Evolutionary conservation across 306 rosid species (phyloP).

Genomic region (Cicer cuneatum): DNA sequence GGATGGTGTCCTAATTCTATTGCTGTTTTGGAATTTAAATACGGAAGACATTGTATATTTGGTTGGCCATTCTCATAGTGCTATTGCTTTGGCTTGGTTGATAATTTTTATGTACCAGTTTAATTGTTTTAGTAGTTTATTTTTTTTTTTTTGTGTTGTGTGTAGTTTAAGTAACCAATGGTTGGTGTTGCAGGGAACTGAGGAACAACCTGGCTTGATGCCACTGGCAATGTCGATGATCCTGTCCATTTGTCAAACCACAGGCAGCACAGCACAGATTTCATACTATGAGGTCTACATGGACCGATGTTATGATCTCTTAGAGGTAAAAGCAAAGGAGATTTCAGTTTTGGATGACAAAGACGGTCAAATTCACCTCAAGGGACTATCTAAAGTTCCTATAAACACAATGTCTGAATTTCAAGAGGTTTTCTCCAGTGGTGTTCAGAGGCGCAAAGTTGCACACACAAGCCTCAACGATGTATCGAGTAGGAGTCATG

Average conservation of each 20-base stretch:
- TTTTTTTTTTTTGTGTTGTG: neutral
- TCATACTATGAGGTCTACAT: constrained; percentile 91
- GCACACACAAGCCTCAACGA: constrained; percentile 91
- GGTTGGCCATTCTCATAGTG: too few species aligned
- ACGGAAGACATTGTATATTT: too few species aligned
- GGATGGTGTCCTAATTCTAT: too few species aligned
- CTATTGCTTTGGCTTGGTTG: neutral
- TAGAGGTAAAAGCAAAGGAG: constrained; percentile 78
- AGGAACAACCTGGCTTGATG: constrained; percentile 81
- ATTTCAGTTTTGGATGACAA: constrained; percentile 80
- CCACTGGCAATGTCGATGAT: constrained; percentile 71
- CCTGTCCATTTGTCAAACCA: constrained; percentile 63
- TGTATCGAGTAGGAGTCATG: constrained; percentile 96
- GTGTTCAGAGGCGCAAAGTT: constrained; percentile 75
- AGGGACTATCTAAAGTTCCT: constrained; percentile 72
- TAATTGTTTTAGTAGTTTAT: neutral
- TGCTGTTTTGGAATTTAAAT: too few species aligned
- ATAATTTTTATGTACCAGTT: neutral
- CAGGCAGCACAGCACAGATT: constrained; percentile 64
- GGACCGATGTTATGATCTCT: constrained; percentile 90
- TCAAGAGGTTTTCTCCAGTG: constrained; percentile 61
- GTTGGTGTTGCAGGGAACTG: constrained; percentile 70
- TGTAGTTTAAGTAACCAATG: constrained; percentile 27
- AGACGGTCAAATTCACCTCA: constrained; percentile 84
- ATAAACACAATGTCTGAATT: constrained; percentile 71